Conservation (phyloP, 371 early-diverging fungal genomes). For the Rozella allomycis region DNA sequence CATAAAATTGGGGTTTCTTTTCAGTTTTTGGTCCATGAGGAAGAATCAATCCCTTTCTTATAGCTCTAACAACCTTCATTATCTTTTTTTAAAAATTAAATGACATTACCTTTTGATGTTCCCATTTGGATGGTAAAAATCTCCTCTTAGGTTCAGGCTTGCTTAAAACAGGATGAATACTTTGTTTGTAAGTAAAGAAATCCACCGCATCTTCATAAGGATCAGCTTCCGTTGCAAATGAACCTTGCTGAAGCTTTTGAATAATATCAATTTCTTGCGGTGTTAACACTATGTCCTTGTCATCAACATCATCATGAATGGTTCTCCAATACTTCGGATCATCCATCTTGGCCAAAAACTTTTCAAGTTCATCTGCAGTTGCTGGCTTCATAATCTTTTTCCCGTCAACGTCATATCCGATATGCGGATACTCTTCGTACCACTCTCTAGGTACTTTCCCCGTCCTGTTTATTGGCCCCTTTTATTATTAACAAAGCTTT, state of each 20-base stretch:
- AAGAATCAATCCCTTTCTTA: slow-evolving; percentile 61
- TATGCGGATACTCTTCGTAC: slow-evolving; percentile 87
- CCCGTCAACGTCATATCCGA: slow-evolving; percentile 84
- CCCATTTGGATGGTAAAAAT: slow-evolving; percentile 82
- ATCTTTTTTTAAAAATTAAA: slow-evolving; percentile 13
- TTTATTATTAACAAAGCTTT: no score
- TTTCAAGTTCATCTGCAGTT: slow-evolving; percentile 60
- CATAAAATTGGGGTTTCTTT: slow-evolving; percentile 47
- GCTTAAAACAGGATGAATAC: slow-evolving; percentile 48
- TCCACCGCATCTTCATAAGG: slow-evolving; percentile 75
- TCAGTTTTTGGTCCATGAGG: slow-evolving; percentile 23
- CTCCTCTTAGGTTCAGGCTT: slow-evolving; percentile 84
- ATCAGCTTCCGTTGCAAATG: slow-evolving; percentile 53
- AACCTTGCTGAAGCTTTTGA: slow-evolving; percentile 50
- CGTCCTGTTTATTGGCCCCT: background rate
- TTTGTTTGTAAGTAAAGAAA: slow-evolving; percentile 67
- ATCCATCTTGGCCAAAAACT: slow-evolving; percentile 72
- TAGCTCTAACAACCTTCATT: slow-evolving; percentile 85
- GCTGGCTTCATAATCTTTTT: slow-evolving; percentile 71
- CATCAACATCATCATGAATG: slow-evolving; percentile 52
- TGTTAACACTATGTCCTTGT: slow-evolving; percentile 53
- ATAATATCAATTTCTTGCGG: slow-evolving; percentile 77
- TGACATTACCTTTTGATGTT: slow-evolving; percentile 40
- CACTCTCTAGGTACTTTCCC: slow-evolving; percentile 88
- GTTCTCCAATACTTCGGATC: slow-evolving; percentile 77